Conservation (phyloP, 1,139 yeast species). For the Taphrina wiesneri region DNA sequence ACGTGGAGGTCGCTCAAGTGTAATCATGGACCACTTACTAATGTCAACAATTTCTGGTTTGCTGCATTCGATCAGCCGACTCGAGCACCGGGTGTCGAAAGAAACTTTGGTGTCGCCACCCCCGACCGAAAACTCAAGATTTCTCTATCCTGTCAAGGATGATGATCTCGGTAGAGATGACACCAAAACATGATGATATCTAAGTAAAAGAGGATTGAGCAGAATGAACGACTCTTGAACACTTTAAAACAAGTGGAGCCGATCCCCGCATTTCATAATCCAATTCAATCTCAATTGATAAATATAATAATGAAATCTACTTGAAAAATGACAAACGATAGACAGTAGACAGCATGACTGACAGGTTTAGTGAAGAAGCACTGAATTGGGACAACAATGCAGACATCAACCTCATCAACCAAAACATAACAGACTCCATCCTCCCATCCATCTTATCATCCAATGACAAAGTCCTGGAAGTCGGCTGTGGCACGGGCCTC, state of each 20-base stretch:
- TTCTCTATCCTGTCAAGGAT: constrained; percentile 6
- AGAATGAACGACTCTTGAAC: too few relatives aligned
- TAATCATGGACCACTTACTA: not conserved
- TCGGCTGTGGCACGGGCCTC: constrained; percentile 19
- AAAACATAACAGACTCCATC: not conserved
- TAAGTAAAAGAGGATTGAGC: too few relatives aligned
- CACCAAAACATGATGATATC: too few relatives aligned
- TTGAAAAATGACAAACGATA: not conserved
- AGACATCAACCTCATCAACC: constrained; percentile 13
- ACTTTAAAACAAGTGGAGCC: not conserved
- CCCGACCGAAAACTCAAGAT: constrained; percentile 15
- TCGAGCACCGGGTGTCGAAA: constrained; percentile 22
- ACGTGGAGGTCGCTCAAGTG: constrained; percentile 56
- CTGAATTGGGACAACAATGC: constrained; percentile 11
- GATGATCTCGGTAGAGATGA: too few relatives aligned
- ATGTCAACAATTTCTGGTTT: constrained; percentile 10
- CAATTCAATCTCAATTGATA: not conserved
- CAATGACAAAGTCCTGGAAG: constrained; percentile 8
- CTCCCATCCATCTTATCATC: not conserved
- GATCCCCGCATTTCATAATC: not conserved
- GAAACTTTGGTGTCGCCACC: constrained; percentile 20
- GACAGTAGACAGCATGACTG: not conserved
- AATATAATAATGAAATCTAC: not conserved
- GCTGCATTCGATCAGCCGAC: constrained; percentile 13
- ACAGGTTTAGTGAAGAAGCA: constrained; percentile 6